phyloP scores from a whole-genome alignment of 225 moss, liverwort and hornwort genomes.

The Neckera pumila region DNA sequence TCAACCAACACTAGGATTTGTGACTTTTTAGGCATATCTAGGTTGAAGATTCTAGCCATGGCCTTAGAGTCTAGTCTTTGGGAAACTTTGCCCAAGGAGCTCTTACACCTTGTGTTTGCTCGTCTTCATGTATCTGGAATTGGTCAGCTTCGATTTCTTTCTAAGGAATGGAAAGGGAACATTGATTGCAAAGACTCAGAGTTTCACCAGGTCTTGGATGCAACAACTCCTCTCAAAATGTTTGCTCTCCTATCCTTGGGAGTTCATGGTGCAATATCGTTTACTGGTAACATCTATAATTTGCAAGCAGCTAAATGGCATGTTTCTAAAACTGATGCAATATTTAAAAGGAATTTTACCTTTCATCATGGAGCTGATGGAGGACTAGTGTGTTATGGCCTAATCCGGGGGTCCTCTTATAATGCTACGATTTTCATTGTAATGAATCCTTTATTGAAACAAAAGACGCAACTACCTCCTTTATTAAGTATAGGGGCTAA shows the following conservation, averaged over 20 bases:
- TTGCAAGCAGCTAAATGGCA: too few relatives aligned
- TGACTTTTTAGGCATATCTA: background rate
- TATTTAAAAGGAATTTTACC: too few relatives aligned
- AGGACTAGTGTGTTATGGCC: background rate
- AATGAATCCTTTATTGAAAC: background rate
- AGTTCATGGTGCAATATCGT: rapidly evolving
- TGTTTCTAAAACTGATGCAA: rapidly evolving
- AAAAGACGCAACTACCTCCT: background rate
- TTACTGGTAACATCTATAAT: background rate
- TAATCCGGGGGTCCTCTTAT: too few relatives aligned
- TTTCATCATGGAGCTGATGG: too few relatives aligned
- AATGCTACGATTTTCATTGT: too few relatives aligned
- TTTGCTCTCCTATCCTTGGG: background rate
- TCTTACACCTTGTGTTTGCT: background rate
- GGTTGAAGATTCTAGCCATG: background rate
- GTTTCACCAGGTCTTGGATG: background rate
- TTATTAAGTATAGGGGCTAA: rapidly evolving
- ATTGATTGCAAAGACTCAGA: background rate
- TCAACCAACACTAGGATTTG: background rate
- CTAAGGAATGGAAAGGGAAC: background rate
- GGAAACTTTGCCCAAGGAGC: background rate
- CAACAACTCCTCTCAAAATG: background rate
- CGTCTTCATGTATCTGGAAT: background rate
- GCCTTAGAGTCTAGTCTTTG: background rate
- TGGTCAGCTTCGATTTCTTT: background rate